Percentiles rank a stretch among this genome's conserved stretches.
Conservation (phyloP, 78 protist species). For the Cavenderia fasciculata region DNA sequence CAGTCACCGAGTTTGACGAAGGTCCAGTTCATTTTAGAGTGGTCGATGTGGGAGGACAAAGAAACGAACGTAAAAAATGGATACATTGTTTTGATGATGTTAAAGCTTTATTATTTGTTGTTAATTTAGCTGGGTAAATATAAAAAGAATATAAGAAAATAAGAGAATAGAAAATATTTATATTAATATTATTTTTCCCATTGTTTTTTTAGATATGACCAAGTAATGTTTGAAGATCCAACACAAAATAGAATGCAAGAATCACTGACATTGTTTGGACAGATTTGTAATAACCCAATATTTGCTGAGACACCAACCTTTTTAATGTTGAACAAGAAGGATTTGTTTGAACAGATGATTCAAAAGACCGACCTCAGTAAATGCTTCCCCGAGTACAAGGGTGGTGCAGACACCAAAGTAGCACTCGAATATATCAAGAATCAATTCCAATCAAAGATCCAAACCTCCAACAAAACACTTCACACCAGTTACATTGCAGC, state of each 20-base stretch:
- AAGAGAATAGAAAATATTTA: neutral
- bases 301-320: constrained; percentile 73
- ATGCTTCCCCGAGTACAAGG: constrained; percentile 83
- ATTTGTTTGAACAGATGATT: constrained; percentile 79
- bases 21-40: constrained; percentile 83
- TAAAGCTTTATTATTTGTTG: constrained; percentile 79
- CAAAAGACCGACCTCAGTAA: constrained; percentile 63
- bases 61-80: constrained; percentile 86
- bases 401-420: constrained; percentile 54
- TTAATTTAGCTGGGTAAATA: constrained; percentile 76
- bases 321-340: constrained; percentile 81
- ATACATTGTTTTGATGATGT: constrained; percentile 85
- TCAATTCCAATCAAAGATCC: constrained; percentile 50
- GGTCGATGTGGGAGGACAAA: constrained; percentile 86
- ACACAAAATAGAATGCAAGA: constrained; percentile 83
- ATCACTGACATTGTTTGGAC: constrained; percentile 73
- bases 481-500: constrained; percentile 68
- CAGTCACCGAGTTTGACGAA: constrained; percentile 81
- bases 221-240: constrained; percentile 85
- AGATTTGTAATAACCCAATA: constrained; percentile 70
- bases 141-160: neutral
- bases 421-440: constrained; percentile 62
- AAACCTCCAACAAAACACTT: constrained; percentile 28
- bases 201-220: constrained; percentile 54
- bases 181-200: neutral